Evolutionary conservation across 306 rosid species (phyloP).

Genomic region (Prunus salicina): DNA sequence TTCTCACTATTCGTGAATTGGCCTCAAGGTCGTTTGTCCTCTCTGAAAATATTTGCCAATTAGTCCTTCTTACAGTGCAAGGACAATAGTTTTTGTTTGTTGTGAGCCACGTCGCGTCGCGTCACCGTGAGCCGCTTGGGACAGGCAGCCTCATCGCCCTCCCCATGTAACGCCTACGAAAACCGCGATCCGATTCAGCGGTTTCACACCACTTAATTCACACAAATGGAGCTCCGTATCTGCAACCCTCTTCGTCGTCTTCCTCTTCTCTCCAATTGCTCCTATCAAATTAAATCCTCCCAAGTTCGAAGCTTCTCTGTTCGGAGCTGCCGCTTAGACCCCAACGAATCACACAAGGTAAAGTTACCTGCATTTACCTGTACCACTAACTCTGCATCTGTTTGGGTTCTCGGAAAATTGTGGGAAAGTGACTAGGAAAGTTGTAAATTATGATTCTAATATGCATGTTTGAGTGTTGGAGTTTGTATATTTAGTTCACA

Average conservation of each 20-base stretch:
- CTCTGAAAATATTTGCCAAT: not conserved
- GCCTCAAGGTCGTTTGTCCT: not conserved
- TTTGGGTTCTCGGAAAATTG: conserved; percentile 5
- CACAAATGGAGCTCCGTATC: conserved; percentile 57
- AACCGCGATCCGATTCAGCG: not conserved
- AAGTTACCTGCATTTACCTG: not conserved
- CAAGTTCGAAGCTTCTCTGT: conserved; percentile 30
- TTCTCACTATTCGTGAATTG: not conserved
- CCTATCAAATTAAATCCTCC: conserved; percentile 11
- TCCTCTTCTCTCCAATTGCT: conserved; percentile 27
- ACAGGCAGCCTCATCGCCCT: not conserved
- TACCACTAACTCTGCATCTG: not conserved
- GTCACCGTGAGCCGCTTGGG: not conserved
- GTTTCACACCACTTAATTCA: not conserved
- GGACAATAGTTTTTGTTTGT: not conserved
- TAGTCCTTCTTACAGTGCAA: not conserved
- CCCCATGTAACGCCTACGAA: not conserved
- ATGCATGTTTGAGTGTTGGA: not conserved
- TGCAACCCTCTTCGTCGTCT: conserved; percentile 37
- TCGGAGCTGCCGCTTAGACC: conserved; percentile 35
- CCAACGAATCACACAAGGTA: conserved; percentile 55
- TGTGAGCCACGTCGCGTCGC: not conserved
- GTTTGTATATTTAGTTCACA: not conserved
- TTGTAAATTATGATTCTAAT: not conserved
- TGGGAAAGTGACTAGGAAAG: not conserved